Percentiles rank a stretch among this genome's conserved stretches.
phyloP scores from a whole-genome alignment of 805 yeast genomes.

The Candida pseudoglaebosa region DNA sequence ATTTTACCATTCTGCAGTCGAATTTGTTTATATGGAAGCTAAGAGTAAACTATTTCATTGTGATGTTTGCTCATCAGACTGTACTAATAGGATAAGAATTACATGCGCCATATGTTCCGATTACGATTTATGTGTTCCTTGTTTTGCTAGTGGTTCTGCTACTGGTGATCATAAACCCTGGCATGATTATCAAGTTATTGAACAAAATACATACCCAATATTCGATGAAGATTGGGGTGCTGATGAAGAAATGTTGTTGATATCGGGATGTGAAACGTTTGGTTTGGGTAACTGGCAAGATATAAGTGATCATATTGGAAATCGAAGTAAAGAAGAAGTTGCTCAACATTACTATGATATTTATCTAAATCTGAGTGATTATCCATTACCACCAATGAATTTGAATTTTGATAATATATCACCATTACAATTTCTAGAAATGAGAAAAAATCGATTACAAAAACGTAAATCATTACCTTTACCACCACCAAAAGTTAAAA shows the following conservation, averaged over 20 bases:
- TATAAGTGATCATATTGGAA: constrained; percentile 93
- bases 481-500: constrained; percentile 81
- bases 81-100: constrained; percentile 87
- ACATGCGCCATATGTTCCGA: constrained; percentile 90
- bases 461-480: constrained; percentile 65
- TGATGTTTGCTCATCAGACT: constrained; percentile 94
- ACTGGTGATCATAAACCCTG: constrained; percentile 89
- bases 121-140: constrained; percentile 96
- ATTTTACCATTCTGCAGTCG: constrained; percentile 2
- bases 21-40: constrained; percentile 26
- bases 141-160: constrained; percentile 80
- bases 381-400: constrained; percentile 87
- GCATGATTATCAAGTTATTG: constrained; percentile 89
- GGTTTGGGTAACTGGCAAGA: constrained; percentile 99
- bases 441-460: constrained; percentile 69
- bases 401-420: constrained; percentile 58
- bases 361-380: constrained; percentile 64
- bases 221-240: constrained; percentile 95
- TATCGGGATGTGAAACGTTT: constrained; percentile 86
- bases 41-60: constrained; percentile 64
- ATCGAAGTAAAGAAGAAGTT: constrained; percentile 87
- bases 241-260: constrained; percentile 84
- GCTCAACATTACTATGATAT: constrained; percentile 72
- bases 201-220: constrained; percentile 92
- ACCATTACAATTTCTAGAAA: constrained; percentile 64